Base-by-base conservation (phyloP, 1,284 basidiomycete genomes). In the Pseudozyma flocculosa region DNA sequence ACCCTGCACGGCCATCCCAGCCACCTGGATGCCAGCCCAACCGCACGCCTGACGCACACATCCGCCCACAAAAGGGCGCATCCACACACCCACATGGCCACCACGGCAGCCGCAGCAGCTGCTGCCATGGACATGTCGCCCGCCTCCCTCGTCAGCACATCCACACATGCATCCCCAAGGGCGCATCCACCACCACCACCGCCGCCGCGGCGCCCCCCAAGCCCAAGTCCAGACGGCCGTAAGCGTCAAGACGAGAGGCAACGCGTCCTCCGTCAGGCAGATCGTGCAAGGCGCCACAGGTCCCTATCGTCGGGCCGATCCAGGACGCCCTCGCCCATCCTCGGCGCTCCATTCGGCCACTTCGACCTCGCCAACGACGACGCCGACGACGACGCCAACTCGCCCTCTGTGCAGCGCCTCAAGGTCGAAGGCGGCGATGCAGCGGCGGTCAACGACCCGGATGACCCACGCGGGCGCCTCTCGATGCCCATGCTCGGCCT, bases 261-360 rank as follows among this genome's bases (percentile, higher is more conserved):
- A 4, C 32, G 15, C 3, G 32, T 17, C 32, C 15, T 34, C 7
- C 32, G 14, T 3, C 32, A 14, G 32, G 32, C 15, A 3, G 32
- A 34, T 3, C 32, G 32, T 17, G 32, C 32, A n/a, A n/a, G n/a
- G 11, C 32, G 32, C 32, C 15, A 11, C 7, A 34, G 32, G 32
- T 34, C 54, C 1, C 48, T 40, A 18, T 61, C 59, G 5, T 49
- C 54, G 1, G 50, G 40, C 15, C 54, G 67, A 41, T 69, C 71
- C n/a, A 62, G 61, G 34, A 75, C 72, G 5, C 73, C 72, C 13
- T 72, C 71, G 17, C 73, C 73, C 32, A 70, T 74, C 26, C 54
- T 75, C 21, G 73, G 73, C 3, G 47, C 57, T 19, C 50, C 52
- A 34, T 61, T 58, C 45, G 54, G 54, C 18, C 40, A 15, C 41